A percentile compares a stretch with the other conserved stretches of the same genome.
These are phyloP conservation scores for Xylariaceae sp. DNA, from an alignment of 2,329 filamentous ascomycete species.

Conservation along the genomic window DNA sequence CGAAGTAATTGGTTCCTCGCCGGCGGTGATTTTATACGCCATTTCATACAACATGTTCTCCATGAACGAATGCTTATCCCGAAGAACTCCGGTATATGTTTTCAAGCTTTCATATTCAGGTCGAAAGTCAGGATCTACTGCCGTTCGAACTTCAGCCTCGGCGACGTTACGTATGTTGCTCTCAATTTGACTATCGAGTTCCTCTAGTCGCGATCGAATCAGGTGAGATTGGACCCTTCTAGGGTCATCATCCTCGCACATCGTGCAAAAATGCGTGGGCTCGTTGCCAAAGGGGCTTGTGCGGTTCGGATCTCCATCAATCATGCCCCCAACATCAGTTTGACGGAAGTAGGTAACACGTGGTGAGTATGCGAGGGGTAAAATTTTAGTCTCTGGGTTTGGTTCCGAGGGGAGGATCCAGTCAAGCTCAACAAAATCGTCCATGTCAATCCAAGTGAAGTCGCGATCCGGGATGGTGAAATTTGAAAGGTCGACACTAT, in stretches of 20 bases:
- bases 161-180: slow-evolving; percentile 67
- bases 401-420: slow-evolving; percentile 89
- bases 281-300: slow-evolving; percentile 90
- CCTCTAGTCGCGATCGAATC: slow-evolving; percentile 72
- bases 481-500: slow-evolving; percentile 68
- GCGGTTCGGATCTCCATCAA: slow-evolving; percentile 72
- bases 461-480: slow-evolving; percentile 97
- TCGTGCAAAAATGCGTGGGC: slow-evolving; percentile 89
- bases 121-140: slow-evolving; percentile 47
- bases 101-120: slow-evolving; percentile 56
- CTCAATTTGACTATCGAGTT: slow-evolving; percentile 71
- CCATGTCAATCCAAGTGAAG: slow-evolving; percentile 97
- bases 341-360: slow-evolving; percentile 95
- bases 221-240: slow-evolving; percentile 81
- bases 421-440: slow-evolving; percentile 96
- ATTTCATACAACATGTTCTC: slow-evolving; percentile 53
- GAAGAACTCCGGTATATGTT: slow-evolving; percentile 50
- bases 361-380: slow-evolving; percentile 89
- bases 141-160: slow-evolving; percentile 66
- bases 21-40: slow-evolving; percentile 33
- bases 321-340: slow-evolving; percentile 80
- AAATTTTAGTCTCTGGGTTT: slow-evolving; percentile 88
- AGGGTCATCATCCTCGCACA: slow-evolving; percentile 86
- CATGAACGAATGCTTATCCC: slow-evolving; percentile 53
- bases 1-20: slow-evolving; percentile 22